Conservation (phyloP, 805 yeast species). For the Kazachstania africana region DNA sequence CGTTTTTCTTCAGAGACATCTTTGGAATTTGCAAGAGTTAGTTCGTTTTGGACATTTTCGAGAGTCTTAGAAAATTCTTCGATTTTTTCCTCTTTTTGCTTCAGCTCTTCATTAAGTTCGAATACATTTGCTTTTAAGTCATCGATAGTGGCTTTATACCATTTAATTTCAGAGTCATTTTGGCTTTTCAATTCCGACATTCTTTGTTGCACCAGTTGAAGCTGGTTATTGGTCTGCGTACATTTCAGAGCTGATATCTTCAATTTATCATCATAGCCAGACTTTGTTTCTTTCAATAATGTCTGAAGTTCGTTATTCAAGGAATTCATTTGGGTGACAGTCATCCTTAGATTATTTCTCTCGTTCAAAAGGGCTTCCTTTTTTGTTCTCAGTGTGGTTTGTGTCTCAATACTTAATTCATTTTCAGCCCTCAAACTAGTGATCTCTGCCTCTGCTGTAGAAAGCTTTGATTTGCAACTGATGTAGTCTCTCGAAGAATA, state of each 20-base stretch:
- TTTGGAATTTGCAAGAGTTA: too few relatives aligned
- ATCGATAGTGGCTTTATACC: conserved; percentile 50
- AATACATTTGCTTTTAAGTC: too few relatives aligned
- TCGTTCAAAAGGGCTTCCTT: too few relatives aligned
- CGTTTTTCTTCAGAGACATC: too few relatives aligned
- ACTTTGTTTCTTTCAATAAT: conserved; percentile 37
- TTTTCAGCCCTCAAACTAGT: conserved; percentile 45
- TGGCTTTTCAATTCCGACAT: conserved; percentile 28
- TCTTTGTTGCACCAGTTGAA: conserved; percentile 2
- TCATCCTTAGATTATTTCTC: conserved; percentile 41
- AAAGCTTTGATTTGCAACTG: conserved; percentile 36
- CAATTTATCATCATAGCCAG: conserved; percentile 37
- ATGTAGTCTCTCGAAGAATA: conserved; percentile 46
- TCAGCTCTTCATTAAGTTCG: too few relatives aligned
- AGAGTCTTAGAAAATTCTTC: too few relatives aligned
- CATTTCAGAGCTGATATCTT: conserved; percentile 31
- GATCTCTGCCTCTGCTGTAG: conserved; percentile 34
- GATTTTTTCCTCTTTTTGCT: too few relatives aligned
- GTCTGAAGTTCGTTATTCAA: conserved; percentile 50
- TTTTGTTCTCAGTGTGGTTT: conserved; percentile 41
- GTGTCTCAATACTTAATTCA: conserved; percentile 36
- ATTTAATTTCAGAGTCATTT: conserved; percentile 40
- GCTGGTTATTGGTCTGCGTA: conserved; percentile 22
- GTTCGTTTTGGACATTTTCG: too few relatives aligned
- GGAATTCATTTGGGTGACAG: conserved; percentile 49